A percentile compares a stretch with the other conserved stretches of the same genome.
Conservation (phyloP, 345 rosid genomes). For the Laguncularia racemosa region DNA sequence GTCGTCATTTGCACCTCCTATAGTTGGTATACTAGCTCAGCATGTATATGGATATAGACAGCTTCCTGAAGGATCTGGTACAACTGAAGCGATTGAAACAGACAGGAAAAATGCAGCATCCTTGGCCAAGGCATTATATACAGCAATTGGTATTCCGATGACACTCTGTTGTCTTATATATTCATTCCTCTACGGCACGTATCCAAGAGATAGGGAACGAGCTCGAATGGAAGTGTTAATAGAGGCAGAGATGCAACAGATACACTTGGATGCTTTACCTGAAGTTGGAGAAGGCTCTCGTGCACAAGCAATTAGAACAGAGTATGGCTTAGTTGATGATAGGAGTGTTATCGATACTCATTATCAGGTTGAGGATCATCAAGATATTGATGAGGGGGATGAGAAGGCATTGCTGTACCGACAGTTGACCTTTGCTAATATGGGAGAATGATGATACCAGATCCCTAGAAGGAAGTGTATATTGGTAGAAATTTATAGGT, state of each 20-base stretch:
- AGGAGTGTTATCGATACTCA: conserved; percentile 25
- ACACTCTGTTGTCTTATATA: conserved; percentile 68
- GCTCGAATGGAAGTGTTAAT: conserved; percentile 73
- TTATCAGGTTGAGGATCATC: conserved; percentile 19
- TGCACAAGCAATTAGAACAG: conserved; percentile 11
- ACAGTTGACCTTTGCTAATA: conserved; percentile 29
- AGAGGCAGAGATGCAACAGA: conserved; percentile 66
- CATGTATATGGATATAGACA: conserved; percentile 78
- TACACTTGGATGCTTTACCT: conserved; percentile 9
- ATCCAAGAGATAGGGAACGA: conserved; percentile 69
- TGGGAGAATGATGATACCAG: conserved; percentile 15
- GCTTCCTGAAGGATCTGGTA: conserved; percentile 36
- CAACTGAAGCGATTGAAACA: conserved; percentile 37
- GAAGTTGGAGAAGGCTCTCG: conserved; percentile 12
- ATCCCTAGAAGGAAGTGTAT: background rate
- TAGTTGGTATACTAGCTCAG: conserved; percentile 76
- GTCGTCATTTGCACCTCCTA: conserved; percentile 84
- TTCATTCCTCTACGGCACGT: conserved; percentile 64
- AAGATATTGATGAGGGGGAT: conserved; percentile 29
- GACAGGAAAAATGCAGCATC: conserved; percentile 76
- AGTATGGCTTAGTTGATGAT: conserved; percentile 14
- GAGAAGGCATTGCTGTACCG: conserved; percentile 28
- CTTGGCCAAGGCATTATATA: conserved; percentile 68
- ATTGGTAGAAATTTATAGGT: background rate
- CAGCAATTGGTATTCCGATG: conserved; percentile 76